These are phyloP conservation scores for Moesziomyces antarcticus DNA, from an alignment of 1,284 basidiomycete species.

Conservation along the genomic window DNA sequence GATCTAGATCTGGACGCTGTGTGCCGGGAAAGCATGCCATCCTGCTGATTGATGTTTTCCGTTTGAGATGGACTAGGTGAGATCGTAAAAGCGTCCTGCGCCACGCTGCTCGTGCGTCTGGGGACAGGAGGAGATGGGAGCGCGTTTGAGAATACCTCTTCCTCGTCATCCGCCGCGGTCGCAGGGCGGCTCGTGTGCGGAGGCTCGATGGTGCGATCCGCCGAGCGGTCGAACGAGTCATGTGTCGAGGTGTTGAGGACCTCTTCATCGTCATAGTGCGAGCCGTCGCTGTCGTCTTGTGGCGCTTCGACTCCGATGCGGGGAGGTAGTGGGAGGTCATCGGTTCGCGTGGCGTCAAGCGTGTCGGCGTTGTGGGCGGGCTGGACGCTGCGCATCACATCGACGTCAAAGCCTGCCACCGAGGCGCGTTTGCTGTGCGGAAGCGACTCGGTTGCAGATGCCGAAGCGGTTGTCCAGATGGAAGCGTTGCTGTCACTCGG, in stretches of 20 bases:
- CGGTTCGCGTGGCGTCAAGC: background rate
- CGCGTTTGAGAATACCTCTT: constrained; percentile 22
- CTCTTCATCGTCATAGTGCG: constrained; percentile 46
- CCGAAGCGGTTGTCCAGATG: constrained; percentile 36
- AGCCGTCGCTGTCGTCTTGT: constrained; percentile 45
- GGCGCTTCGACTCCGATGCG: constrained; percentile 15
- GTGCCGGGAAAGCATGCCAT: constrained; percentile 5
- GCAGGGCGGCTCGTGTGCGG: background rate
- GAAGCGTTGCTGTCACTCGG: constrained; percentile 42
- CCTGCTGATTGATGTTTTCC: constrained; percentile 5
- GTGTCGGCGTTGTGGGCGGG: constrained; percentile 7
- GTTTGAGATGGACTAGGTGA: constrained; percentile 24
- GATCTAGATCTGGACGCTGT: constrained; percentile 15
- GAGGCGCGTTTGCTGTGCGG: constrained; percentile 44
- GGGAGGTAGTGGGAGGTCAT: constrained; percentile 6
- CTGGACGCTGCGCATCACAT: constrained; percentile 32
- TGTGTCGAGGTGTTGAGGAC: constrained; percentile 9
- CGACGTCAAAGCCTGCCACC: constrained; percentile 34
- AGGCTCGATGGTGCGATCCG: constrained; percentile 24
- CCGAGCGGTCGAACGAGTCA: constrained; percentile 18
- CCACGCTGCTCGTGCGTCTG: constrained; percentile 35
- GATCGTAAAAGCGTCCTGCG: constrained; percentile 21
- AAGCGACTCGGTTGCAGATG: constrained; percentile 8
- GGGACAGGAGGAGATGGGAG: constrained; percentile 42
- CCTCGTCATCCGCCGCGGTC: background rate